phyloP scores from a whole-genome alignment of 495 filamentous ascomycete genomes.

The Penicillium pancosmium region DNA sequence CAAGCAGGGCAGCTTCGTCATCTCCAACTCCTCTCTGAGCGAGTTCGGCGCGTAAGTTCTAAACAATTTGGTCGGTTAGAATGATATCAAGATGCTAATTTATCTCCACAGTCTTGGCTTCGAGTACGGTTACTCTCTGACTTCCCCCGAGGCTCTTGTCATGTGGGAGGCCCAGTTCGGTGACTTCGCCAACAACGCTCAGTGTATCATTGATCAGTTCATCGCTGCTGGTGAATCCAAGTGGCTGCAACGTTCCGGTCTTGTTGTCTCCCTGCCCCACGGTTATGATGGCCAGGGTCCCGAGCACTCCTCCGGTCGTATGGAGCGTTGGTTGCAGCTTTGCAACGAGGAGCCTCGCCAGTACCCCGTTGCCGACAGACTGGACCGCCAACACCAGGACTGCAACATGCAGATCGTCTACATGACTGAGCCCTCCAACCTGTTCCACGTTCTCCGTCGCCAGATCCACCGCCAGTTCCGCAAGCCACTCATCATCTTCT shows the following conservation, averaged over 20 bases:
- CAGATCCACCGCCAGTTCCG: slow-evolving; percentile 99
- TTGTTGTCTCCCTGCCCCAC: slow-evolving; percentile 93
- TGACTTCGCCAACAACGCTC: slow-evolving; percentile 99
- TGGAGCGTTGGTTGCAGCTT: slow-evolving; percentile 96
- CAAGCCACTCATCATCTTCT: slow-evolving; percentile 96
- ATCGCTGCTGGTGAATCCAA: slow-evolving; percentile 96
- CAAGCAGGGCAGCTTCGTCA: slow-evolving; percentile 91
- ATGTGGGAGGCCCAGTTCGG: slow-evolving; percentile 99
- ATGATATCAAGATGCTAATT: slow-evolving; percentile 25
- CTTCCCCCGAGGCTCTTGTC: slow-evolving; percentile 92
- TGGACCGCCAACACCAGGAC: slow-evolving; percentile 97
- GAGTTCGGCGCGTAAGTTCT: slow-evolving; percentile 82
- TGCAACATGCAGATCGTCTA: slow-evolving; percentile 99
- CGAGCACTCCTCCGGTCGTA: slow-evolving; percentile 95
- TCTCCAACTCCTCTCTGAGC: slow-evolving; percentile 94
- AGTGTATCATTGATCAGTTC: slow-evolving; percentile 99
- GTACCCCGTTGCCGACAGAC: slow-evolving; percentile 83
- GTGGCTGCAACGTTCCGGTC: slow-evolving; percentile 95
- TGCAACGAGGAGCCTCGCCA: slow-evolving; percentile 97
- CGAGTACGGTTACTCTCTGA: slow-evolving; percentile 97
- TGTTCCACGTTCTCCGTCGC: slow-evolving; percentile 94
- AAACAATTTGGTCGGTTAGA: background rate
- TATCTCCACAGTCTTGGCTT: slow-evolving; percentile 70
- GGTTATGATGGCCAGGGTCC: slow-evolving; percentile 98
- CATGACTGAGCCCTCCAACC: slow-evolving; percentile 89